Percentiles rank a stretch among this genome's conserved stretches.
Evolutionary conservation across 257 asterid species (phyloP).

Genomic region (Nicotiana obtusifolia): DNA sequence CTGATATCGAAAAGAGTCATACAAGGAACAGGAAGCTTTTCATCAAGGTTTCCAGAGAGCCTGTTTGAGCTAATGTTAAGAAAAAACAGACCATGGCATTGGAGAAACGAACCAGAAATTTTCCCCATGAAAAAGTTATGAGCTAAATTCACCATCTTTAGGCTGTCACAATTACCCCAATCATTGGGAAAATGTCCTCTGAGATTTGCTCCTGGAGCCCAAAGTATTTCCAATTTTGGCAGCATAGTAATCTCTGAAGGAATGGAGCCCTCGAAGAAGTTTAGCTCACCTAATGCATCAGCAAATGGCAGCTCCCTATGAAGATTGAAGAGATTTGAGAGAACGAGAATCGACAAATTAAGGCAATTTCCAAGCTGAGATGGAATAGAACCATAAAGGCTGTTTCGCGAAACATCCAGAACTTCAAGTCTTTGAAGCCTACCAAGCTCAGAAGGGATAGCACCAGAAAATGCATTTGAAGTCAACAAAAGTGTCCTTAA

Average conservation of each 20-base stretch:
- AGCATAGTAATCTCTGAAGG: conserved; percentile 49
- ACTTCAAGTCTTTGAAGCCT: conserved; percentile 58
- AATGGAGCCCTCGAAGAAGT: conserved; percentile 59
- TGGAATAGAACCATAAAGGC: conserved; percentile 63
- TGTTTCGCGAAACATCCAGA: conserved; percentile 77
- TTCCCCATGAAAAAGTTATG: conserved; percentile 54
- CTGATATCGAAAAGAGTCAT: conserved; percentile 73
- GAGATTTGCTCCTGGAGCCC: conserved; percentile 78
- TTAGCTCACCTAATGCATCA: conserved; percentile 41
- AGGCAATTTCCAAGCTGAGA: conserved; percentile 59
- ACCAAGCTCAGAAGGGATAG: conserved; percentile 66
- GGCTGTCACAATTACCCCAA: conserved; percentile 64
- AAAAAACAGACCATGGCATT: conserved; percentile 61
- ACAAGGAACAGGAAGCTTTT: conserved; percentile 68
- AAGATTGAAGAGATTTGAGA: conserved; percentile 78
- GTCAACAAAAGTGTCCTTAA: conserved; percentile 53
- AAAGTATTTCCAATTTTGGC: conserved; percentile 62
- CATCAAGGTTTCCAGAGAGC: conserved; percentile 51
- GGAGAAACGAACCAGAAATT: conserved; percentile 31
- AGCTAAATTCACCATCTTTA: conserved; percentile 77
- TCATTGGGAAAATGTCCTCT: conserved; percentile 50
- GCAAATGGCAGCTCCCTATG: conserved; percentile 32
- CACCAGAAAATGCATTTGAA: conserved; percentile 67
- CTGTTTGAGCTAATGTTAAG: conserved; percentile 74
- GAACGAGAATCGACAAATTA: conserved; percentile 49